These are phyloP conservation scores for Perilla frutescens DNA, from an alignment of 257 asterid genomes.

Conservation along the genomic window DNA sequence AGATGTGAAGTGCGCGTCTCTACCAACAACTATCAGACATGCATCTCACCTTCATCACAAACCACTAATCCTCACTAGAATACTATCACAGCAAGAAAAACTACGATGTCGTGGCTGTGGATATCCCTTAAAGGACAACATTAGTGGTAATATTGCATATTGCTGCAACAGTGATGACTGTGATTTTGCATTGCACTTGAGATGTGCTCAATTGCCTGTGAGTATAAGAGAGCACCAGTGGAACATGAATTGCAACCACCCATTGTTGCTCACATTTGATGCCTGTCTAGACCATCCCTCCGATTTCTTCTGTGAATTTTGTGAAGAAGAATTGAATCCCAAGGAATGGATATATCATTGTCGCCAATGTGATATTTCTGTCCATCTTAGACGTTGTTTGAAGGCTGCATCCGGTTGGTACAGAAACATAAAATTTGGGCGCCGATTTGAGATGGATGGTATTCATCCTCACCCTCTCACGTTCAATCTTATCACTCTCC, in stretches of 20 bases:
- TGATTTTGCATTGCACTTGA: too few species aligned
- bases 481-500: not conserved
- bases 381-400: too few species aligned
- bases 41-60: not conserved
- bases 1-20: slow-evolving; percentile 22
- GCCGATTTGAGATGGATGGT: not conserved
- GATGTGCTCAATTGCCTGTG: too few species aligned
- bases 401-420: not conserved
- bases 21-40: not conserved
- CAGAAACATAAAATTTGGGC: not conserved
- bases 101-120: not conserved
- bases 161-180: not conserved
- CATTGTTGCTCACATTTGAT: too few species aligned
- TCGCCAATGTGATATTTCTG: too few species aligned
- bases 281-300: too few species aligned
- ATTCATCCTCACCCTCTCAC: not conserved
- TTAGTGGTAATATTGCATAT: not conserved
- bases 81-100: too few species aligned
- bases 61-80: not conserved
- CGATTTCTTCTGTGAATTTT: not conserved
- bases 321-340: slow-evolving; percentile 5
- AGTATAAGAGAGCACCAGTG: too few species aligned
- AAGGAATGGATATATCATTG: slow-evolving; percentile 3
- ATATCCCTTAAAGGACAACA: not conserved
- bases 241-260: too few species aligned